phyloP scores from a whole-genome alignment of 257 asterid genomes.

The Penstemon newberryi region DNA sequence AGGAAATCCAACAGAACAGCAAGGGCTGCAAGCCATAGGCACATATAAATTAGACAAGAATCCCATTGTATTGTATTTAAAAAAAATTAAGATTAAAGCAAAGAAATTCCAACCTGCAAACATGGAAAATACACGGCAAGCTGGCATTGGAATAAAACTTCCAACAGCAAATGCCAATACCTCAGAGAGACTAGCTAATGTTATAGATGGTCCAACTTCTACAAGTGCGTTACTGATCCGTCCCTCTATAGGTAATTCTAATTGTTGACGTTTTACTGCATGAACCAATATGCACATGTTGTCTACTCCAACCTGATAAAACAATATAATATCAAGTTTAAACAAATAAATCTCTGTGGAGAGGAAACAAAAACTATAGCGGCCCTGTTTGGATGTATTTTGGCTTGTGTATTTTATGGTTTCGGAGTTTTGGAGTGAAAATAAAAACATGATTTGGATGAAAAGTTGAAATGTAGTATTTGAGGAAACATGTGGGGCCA shows the following conservation, averaged over 20 bases:
- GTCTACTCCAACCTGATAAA: conserved; percentile 93
- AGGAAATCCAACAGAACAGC: conserved; percentile 98
- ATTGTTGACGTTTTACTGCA: conserved; percentile 91
- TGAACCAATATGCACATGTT: conserved; percentile 99
- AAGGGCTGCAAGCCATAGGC: conserved; percentile 65
- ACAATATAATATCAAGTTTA: not conserved
- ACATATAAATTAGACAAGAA: conserved; percentile 26
- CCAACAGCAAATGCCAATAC: conserved; percentile 99
- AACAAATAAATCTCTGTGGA: too few species aligned
- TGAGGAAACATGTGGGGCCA: too few species aligned
- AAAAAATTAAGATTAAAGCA: conserved; percentile 2
- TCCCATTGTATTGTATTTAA: not conserved
- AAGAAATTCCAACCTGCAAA: conserved; percentile 71
- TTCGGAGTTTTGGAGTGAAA: too few species aligned
- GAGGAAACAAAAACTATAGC: not conserved
- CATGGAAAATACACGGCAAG: conserved; percentile 98
- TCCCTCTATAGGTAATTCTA: conserved; percentile 93
- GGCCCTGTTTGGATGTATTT: not conserved
- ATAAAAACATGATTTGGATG: too few species aligned
- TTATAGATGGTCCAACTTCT: conserved; percentile 98
- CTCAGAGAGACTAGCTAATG: conserved; percentile 93
- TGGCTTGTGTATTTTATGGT: too few species aligned
- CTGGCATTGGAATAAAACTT: conserved; percentile 98
- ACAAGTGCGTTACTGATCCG: conserved; percentile 95
- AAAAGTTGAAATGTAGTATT: too few species aligned